A percentile compares a stretch with the other conserved stretches of the same genome.
phyloP scores from a whole-genome alignment of 495 filamentous ascomycete genomes.

The Wilcoxina mikolae region DNA sequence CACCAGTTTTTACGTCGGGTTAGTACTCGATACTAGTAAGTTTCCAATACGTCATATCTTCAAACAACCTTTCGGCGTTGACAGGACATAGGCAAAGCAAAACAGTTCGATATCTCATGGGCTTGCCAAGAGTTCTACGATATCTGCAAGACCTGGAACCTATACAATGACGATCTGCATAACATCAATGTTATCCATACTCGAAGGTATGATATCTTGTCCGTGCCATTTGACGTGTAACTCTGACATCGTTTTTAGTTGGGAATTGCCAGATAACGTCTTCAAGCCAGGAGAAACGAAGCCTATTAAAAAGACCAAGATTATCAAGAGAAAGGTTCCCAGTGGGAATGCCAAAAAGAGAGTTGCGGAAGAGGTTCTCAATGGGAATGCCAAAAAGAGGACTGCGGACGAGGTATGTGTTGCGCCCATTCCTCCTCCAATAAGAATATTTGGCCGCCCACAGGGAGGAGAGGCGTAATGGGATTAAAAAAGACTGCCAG shows the following conservation, averaged over 20 bases:
- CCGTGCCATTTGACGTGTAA: constrained; percentile 16
- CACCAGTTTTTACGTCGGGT: constrained; percentile 74
- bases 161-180: constrained; percentile 27
- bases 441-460: neutral
- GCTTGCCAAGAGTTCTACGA: constrained; percentile 31
- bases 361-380: constrained; percentile 22
- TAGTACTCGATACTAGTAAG: constrained; percentile 54
- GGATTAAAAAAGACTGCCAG: neutral
- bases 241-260: constrained; percentile 36
- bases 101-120: constrained; percentile 37
- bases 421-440: neutral
- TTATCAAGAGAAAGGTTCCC: constrained; percentile 28
- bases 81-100: constrained; percentile 24
- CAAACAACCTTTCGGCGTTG: neutral
- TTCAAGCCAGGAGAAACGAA: constrained; percentile 68
- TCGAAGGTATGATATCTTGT: constrained; percentile 26
- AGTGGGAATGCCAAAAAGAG: constrained; percentile 18
- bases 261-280: constrained; percentile 74
- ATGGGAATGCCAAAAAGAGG: constrained; percentile 18
- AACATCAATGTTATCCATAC: constrained; percentile 25
- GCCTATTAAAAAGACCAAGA: constrained; percentile 51
- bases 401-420: constrained; percentile 26
- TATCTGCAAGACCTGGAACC: constrained; percentile 28
- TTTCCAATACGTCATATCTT: constrained; percentile 25
- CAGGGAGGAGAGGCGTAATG: neutral